Percentiles rank a stretch among this genome's conserved stretches.
Conservation (phyloP, 192 early-diverging fungal genomes). For the Dispira parvispora region DNA sequence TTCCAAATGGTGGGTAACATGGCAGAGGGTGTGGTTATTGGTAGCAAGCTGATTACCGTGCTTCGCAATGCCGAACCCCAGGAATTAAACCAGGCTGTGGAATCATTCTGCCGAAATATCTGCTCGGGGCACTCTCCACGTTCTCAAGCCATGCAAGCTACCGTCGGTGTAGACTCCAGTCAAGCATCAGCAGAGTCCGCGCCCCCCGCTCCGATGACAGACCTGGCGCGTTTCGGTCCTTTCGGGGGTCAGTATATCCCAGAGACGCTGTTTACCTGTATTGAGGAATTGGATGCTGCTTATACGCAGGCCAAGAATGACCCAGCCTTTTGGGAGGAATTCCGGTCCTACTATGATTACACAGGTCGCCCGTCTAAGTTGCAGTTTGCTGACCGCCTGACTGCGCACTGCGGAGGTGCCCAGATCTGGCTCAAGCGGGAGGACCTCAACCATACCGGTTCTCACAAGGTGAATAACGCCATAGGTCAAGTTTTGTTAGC, state of each 20-base stretch:
- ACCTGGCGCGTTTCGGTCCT: conserved; percentile 74
- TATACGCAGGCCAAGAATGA: conserved; percentile 67
- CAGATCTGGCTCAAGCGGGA: conserved; percentile 97
- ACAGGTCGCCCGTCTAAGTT: conserved; percentile 83
- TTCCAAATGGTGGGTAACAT: conserved; percentile 67
- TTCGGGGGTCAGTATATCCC: conserved; percentile 97
- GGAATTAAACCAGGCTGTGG: conserved; percentile 24
- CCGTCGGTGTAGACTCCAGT: conserved; percentile 14
- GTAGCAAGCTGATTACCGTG: conserved; percentile 73
- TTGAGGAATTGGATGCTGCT: conserved; percentile 76
- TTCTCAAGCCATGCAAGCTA: conserved; percentile 10
- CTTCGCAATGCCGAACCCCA: conserved; percentile 39
- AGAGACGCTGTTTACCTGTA: conserved; percentile 90
- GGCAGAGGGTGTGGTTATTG: conserved; percentile 93
- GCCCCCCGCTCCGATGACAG: conserved; percentile 24
- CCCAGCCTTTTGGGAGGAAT: conserved; percentile 87
- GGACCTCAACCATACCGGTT: conserved; percentile 96
- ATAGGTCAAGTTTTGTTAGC: conserved; percentile 89
- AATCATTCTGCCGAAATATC: conserved; percentile 33
- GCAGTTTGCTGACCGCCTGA: conserved; percentile 75
- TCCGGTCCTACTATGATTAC: conserved; percentile 75
- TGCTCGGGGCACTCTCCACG: conserved; percentile 21
- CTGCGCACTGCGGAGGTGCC: conserved; percentile 60
- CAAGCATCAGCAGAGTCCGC: conserved; percentile 13
- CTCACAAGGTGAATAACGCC: conserved; percentile 99